Base-by-base conservation (phyloP, 2,329 filamentous ascomycete species). In the Knoxdaviesia proteae region DNA sequence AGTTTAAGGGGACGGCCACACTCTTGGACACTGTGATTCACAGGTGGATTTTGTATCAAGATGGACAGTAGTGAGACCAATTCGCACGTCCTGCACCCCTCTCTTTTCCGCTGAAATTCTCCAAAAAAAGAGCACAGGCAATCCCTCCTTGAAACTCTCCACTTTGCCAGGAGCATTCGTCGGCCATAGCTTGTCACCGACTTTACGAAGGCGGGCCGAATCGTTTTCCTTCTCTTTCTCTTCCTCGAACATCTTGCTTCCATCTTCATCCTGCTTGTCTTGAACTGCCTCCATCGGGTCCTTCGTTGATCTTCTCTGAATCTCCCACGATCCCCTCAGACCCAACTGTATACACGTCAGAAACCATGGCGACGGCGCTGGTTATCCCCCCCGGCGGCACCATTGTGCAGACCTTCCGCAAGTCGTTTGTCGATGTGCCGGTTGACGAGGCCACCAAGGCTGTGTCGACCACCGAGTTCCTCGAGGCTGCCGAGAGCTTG, bases 401-500 rank as follows among this genome's bases (percentile, higher is more conserved):
- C 53, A 86, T 87, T 67, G 80, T 96, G 62, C 77, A 92, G 58
- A 82, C 77, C 52, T 70, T 92, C 61, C 81, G 82, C 67, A 71
- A 71, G 58, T 88, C 81, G 53, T 98, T 94, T 65, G 68, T 71
- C 49, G 74, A 88, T 52, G 88, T 96, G 43, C 77, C 82, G 9
- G 61, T 94, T 52, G 74, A 84, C 53, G 67, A 70, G 47, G 68
- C 70, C 51, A 79, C 82, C 51, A 80, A 84, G 64, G 80, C 77
- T 47, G 77, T 96, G 54, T 64, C 74, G 43, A 96, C 90, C 39
- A 73, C 72, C 45, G 76, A 92, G 58, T 98, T 96, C 62, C 79
- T 96, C 49, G 82, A 93, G 50, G 90, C 90, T 45, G 74, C 84
- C 42, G 86, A 94, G 70, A 77, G 82, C 44, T 64, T 96, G 58